Evolutionary conservation across 2,329 filamentous ascomycete genomes (phyloP).

Genomic region (Colletotrichum spinosum): DNA sequence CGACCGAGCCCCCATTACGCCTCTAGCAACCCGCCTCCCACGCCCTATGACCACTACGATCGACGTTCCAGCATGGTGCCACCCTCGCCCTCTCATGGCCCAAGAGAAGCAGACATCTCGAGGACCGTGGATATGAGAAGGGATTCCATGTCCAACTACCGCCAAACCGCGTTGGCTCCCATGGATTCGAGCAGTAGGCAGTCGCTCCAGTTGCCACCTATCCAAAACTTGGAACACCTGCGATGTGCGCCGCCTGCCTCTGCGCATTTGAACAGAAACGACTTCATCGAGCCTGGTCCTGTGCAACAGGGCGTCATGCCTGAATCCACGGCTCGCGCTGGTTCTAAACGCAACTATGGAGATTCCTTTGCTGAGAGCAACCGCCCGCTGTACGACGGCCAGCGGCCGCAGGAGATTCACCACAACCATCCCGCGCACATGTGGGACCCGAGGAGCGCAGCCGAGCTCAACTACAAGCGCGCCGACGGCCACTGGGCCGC

Average conservation of each 20-base stretch:
- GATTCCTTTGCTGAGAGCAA: conserved; percentile 37
- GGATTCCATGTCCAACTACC: conserved; percentile 43
- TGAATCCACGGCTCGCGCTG: conserved; percentile 23
- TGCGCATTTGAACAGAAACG: conserved; percentile 4
- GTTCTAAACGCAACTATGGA: conserved; percentile 36
- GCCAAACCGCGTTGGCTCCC: conserved; percentile 47
- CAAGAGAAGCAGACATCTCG: conserved; percentile 22
- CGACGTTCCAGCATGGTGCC: conserved; percentile 53
- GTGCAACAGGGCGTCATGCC: neutral
- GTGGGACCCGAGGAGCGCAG: neutral
- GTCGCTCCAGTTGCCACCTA: conserved; percentile 14
- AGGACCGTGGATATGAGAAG: conserved; percentile 36
- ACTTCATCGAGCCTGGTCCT: conserved; percentile 32
- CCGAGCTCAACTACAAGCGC: conserved; percentile 45
- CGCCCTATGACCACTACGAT: conserved; percentile 51
- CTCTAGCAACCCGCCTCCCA: conserved; percentile 44
- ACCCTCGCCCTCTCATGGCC: conserved; percentile 48
- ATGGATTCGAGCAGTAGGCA: conserved; percentile 37
- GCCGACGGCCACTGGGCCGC: conserved; percentile 47
- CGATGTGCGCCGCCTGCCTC: conserved; percentile 3
- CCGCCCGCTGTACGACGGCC: conserved; percentile 50
- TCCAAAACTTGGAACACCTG: neutral
- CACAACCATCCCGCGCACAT: conserved; percentile 37
- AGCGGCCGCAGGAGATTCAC: conserved; percentile 51
- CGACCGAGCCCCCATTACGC: conserved; percentile 46